phyloP scores from a whole-genome alignment of 1,284 basidiomycete genomes.

The Cryptococcus deneoformans region DNA sequence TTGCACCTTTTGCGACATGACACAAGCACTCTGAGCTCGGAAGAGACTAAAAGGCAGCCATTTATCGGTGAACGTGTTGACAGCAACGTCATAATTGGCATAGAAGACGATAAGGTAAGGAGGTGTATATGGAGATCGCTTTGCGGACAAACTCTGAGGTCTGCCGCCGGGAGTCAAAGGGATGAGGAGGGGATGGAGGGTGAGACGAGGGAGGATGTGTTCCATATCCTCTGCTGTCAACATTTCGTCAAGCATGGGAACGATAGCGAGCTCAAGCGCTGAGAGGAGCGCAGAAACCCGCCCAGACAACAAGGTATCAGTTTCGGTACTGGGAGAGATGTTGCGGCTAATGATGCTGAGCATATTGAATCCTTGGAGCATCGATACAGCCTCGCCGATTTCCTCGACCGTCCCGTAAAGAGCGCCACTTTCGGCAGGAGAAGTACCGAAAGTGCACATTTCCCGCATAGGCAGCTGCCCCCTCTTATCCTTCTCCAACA shows the following conservation, averaged over 20 bases:
- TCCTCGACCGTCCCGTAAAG: constrained; percentile 44
- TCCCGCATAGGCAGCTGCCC: constrained; percentile 50
- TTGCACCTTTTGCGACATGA: constrained; percentile 37
- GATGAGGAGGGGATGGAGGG: constrained; percentile 40
- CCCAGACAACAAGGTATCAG: constrained; percentile 21
- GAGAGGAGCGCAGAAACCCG: constrained; percentile 30
- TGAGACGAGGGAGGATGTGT: constrained; percentile 43
- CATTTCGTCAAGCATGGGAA: constrained; percentile 47
- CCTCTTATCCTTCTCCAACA: constrained; percentile 43
- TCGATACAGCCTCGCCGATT: constrained; percentile 45
- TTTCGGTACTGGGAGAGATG: constrained; percentile 20
- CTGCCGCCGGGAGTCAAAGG: constrained; percentile 34
- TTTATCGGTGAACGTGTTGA: constrained; percentile 46
- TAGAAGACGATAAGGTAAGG: constrained; percentile 51
- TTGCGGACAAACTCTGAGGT: background rate
- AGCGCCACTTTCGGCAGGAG: constrained; percentile 16
- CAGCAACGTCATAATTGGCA: constrained; percentile 49
- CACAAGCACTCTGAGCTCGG: constrained; percentile 50
- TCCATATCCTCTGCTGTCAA: constrained; percentile 43
- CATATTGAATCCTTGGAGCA: constrained; percentile 46
- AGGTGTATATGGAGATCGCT: constrained; percentile 26
- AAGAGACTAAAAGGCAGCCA: constrained; percentile 52
- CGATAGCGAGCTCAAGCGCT: constrained; percentile 39
- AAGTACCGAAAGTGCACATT: constrained; percentile 33
- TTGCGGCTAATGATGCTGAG: constrained; percentile 44